Conservation (phyloP, 208 protist species). For the Jaenimonas drosophilae region DNA sequence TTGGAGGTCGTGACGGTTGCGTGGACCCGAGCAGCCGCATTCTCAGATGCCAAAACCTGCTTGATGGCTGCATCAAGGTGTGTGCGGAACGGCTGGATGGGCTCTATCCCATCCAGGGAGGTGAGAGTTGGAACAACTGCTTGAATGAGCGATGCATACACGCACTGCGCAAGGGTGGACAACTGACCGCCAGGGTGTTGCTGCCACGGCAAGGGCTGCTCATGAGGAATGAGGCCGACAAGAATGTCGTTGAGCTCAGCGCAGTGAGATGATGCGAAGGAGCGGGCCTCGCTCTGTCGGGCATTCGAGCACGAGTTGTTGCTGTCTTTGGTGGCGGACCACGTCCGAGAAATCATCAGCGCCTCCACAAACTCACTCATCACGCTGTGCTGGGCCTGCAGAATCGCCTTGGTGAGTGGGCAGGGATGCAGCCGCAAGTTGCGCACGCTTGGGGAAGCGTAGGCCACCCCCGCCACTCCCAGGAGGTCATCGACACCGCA, state of each 20-base stretch:
- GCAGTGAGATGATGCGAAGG: too few relatives aligned
- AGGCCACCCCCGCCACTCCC: conserved; percentile 12
- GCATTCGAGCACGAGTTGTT: not conserved
- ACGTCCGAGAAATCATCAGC: not conserved
- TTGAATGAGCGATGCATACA: conserved; percentile 35
- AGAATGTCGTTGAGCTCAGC: too few relatives aligned
- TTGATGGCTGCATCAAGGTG: too few relatives aligned
- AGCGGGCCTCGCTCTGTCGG: not conserved
- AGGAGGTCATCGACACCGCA: conserved; percentile 4
- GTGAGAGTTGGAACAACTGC: conserved; percentile 23
- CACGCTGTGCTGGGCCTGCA: conserved; percentile 2
- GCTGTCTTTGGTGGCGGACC: not conserved
- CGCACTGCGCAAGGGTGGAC: conserved; percentile 2
- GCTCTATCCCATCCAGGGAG: conserved; percentile 14
- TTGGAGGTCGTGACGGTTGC: too few relatives aligned
- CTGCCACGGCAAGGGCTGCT: too few relatives aligned
- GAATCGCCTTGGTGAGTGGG: conserved; percentile 15
- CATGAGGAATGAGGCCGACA: conserved; percentile 1
- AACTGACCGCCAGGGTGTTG: not conserved
- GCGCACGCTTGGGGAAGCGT: conserved; percentile 7
- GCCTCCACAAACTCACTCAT: conserved; percentile 11
- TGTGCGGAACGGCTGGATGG: too few relatives aligned
- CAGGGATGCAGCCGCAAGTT: conserved; percentile 16
- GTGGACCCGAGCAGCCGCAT: too few relatives aligned
- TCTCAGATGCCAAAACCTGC: too few relatives aligned